phyloP scores from a whole-genome alignment of 164 flowering plant species.

The Hamamelis virginiana region DNA sequence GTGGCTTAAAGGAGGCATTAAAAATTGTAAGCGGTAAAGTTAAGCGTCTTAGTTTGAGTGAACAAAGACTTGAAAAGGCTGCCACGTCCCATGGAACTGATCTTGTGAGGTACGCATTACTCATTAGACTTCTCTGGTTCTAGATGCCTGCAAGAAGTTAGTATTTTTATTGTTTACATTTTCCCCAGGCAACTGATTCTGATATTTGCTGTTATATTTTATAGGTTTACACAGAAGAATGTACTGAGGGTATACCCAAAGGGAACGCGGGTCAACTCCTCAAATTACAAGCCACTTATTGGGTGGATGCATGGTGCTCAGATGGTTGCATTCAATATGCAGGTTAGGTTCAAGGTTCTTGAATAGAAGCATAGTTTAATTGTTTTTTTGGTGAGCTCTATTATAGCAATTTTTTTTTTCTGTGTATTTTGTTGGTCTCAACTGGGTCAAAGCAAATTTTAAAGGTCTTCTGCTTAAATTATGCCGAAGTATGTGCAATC shows the following conservation, averaged over 20 bases:
- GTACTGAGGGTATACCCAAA: constrained; percentile 67
- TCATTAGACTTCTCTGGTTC: neutral
- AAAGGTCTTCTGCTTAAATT: too few relatives aligned
- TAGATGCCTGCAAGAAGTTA: neutral
- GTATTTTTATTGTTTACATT: too few relatives aligned
- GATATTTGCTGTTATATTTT: neutral
- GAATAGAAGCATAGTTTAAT: too few relatives aligned
- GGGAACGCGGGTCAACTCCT: constrained; percentile 62
- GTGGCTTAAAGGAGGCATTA: constrained; percentile 39
- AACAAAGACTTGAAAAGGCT: constrained; percentile 69
- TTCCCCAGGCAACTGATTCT: neutral
- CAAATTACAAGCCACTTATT: constrained; percentile 58
- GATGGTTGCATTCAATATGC: constrained; percentile 86
- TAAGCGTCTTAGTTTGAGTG: constrained; percentile 89
- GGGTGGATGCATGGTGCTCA: constrained; percentile 85
- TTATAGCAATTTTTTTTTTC: too few relatives aligned
- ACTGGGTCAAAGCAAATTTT: too few relatives aligned
- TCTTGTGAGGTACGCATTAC: constrained; percentile 56
- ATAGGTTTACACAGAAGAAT: constrained; percentile 66
- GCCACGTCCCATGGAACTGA: constrained; percentile 41
- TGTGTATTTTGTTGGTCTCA: too few relatives aligned
- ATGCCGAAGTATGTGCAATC: too few relatives aligned
- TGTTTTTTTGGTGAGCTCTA: too few relatives aligned
- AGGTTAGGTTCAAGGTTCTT: constrained; percentile 35
- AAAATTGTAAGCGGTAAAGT: constrained; percentile 36